Evolutionary conservation across 192 early-diverging fungal species (phyloP).

Genomic region (Jimgerdemannia flammicorona): DNA sequence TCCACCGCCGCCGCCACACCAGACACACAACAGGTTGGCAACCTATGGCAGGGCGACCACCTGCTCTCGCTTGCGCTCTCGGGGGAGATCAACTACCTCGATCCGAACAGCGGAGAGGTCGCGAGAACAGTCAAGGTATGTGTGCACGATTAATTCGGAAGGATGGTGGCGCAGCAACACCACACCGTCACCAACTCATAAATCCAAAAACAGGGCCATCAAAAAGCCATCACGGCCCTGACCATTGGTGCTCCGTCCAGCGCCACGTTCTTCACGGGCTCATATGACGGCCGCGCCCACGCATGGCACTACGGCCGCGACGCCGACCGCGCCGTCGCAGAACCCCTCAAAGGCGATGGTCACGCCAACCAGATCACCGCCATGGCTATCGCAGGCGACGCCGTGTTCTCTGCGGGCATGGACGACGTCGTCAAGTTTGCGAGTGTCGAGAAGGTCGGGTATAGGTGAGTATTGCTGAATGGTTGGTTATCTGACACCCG

Average conservation of each 20-base stretch:
- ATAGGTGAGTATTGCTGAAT: conserved; percentile 12
- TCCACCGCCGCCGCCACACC: conserved; percentile 26
- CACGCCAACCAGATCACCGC: conserved; percentile 77
- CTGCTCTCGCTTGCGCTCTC: conserved; percentile 78
- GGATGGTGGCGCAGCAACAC: not conserved
- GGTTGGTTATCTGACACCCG: not conserved
- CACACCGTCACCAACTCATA: conserved; percentile 1
- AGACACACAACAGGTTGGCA: conserved; percentile 91
- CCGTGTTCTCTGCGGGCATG: conserved; percentile 65
- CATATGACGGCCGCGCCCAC: conserved; percentile 91
- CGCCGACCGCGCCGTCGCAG: conserved; percentile 32
- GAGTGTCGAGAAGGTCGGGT: conserved; percentile 21
- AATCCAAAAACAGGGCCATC: conserved; percentile 59
- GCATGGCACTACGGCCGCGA: conserved; percentile 57
- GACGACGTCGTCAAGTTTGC: conserved; percentile 63
- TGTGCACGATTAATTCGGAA: not conserved
- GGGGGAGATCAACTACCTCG: conserved; percentile 87
- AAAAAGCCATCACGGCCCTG: conserved; percentile 80
- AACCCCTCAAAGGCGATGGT: conserved; percentile 52
- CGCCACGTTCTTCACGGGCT: conserved; percentile 75
- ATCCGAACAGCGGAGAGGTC: conserved; percentile 45
- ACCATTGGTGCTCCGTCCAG: conserved; percentile 37
- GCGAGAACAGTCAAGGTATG: conserved; percentile 51
- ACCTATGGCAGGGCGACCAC: conserved; percentile 77
- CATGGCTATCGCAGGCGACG: conserved; percentile 39